Evolutionary conservation across 768 basidiomycete genomes (phyloP).

Genomic region (Lentinula edodes): DNA sequence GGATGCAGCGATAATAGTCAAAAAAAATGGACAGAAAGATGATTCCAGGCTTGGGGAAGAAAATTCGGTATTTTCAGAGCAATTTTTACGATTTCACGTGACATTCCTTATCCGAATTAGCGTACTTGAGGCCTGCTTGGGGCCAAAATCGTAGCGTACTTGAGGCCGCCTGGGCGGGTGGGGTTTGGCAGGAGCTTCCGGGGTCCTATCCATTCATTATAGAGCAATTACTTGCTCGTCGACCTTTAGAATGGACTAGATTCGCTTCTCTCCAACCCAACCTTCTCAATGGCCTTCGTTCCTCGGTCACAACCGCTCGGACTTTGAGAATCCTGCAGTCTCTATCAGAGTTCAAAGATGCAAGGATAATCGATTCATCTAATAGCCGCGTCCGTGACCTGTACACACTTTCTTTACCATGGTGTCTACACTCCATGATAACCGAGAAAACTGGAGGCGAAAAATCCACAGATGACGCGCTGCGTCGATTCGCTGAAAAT

Average conservation of each 20-base stretch:
- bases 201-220: too few species aligned
- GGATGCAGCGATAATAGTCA: too few species aligned
- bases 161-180: too few species aligned
- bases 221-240: conserved; percentile 63
- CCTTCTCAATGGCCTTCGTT: conserved; percentile 74
- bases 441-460: conserved; percentile 32
- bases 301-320: conserved; percentile 57
- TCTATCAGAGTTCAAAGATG: conserved; percentile 55
- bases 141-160: too few species aligned
- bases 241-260: conserved; percentile 69
- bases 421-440: conserved; percentile 80
- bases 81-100: too few species aligned
- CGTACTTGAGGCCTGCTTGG: too few species aligned
- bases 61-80: too few species aligned
- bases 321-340: conserved; percentile 67
- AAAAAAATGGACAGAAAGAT: too few species aligned
- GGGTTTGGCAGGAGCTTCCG: too few species aligned
- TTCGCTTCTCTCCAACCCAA: conserved; percentile 60
- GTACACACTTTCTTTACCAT: conserved; percentile 79
- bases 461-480: conserved; percentile 40
- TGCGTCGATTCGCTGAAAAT: conserved; percentile 69
- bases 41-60: too few species aligned
- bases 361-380: conserved; percentile 64
- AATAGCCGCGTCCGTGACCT: conserved; percentile 73
- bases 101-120: too few species aligned